These are phyloP conservation scores for Hymenochaete sp. DNA, from an alignment of 1,284 basidiomycete genomes.

Conservation along the genomic window DNA sequence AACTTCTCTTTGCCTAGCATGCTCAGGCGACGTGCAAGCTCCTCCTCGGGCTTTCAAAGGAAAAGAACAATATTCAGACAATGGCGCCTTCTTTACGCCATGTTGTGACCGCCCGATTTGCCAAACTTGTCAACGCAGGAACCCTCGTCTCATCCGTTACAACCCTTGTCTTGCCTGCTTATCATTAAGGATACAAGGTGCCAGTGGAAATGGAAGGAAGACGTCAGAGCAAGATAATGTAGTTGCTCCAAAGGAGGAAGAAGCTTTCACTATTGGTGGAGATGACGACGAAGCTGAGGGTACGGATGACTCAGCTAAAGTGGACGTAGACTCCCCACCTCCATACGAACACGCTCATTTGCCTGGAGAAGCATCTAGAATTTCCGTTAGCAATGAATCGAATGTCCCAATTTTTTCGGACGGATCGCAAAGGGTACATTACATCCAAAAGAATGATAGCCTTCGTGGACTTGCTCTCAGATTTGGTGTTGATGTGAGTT, in stretches of 20 bases:
- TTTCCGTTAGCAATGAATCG: background rate
- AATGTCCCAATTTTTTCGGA: background rate
- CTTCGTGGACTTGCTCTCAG: slow-evolving; percentile 57
- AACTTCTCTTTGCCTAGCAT: slow-evolving; percentile 47
- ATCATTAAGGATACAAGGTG: slow-evolving; percentile 6
- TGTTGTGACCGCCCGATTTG: slow-evolving; percentile 59
- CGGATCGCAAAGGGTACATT: slow-evolving; percentile 33
- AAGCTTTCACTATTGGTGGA: slow-evolving; percentile 43
- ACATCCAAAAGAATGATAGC: slow-evolving; percentile 53
- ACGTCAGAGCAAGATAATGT: slow-evolving; percentile 30
- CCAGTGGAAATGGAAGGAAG: background rate
- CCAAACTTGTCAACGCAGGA: slow-evolving; percentile 39
- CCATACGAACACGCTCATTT: background rate
- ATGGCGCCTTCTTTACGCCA: slow-evolving; percentile 35
- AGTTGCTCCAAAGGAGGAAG: slow-evolving; percentile 46
- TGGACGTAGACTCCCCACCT: background rate
- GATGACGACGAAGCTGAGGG: slow-evolving; percentile 12
- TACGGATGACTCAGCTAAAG: background rate
- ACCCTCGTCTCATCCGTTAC: slow-evolving; percentile 52
- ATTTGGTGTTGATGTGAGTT: slow-evolving; percentile 51
- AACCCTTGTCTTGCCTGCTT: slow-evolving; percentile 59
- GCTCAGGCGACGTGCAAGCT: slow-evolving; percentile 51
- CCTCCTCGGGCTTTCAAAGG: no score
- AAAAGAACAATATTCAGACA: background rate
- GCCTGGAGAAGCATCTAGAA: background rate